phyloP scores from a whole-genome alignment of 2,329 filamentous ascomycete species.

The Fusarium pseudocircinatum region DNA sequence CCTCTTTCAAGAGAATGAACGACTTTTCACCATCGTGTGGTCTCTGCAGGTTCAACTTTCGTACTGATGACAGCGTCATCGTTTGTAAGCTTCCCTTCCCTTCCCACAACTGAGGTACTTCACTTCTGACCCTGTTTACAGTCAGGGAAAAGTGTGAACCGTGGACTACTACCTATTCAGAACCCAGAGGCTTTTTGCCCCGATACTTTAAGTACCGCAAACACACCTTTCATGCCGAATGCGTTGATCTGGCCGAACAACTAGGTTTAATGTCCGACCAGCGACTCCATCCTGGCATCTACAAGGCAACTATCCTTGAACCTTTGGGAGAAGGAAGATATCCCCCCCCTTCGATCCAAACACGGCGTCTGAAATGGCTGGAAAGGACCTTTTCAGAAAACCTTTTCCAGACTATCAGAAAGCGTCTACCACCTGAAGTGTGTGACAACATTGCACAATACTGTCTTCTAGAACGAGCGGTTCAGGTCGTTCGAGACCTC shows the following conservation, averaged over 20 bases:
- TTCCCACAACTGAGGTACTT: neutral
- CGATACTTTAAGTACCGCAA: no score
- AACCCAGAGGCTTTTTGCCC: no score
- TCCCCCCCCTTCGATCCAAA: neutral
- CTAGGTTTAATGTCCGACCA: rapidly evolving
- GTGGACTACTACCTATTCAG: no score
- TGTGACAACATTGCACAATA: neutral
- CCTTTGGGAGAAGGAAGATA: rapidly evolving
- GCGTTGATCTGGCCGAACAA: neutral
- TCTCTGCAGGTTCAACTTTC: neutral
- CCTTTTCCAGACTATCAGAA: rapidly evolving
- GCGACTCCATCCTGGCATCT: rapidly evolving
- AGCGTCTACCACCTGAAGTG: rapidly evolving
- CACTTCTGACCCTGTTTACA: neutral
- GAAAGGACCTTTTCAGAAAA: neutral
- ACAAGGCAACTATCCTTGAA: neutral
- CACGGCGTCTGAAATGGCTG: rapidly evolving
- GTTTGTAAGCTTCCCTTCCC: neutral
- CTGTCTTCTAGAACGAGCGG: rapidly evolving
- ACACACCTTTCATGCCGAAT: neutral
- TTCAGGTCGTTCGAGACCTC: rapidly evolving
- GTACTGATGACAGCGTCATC: neutral
- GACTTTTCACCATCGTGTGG: neutral
- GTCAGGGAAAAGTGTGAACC: neutral
- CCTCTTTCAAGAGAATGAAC: no score